Evolutionary conservation across 1,139 yeast genomes (phyloP), one percentile per base, ranked within the genome.

Genomic region (Debaryomyces sp.): DNA sequence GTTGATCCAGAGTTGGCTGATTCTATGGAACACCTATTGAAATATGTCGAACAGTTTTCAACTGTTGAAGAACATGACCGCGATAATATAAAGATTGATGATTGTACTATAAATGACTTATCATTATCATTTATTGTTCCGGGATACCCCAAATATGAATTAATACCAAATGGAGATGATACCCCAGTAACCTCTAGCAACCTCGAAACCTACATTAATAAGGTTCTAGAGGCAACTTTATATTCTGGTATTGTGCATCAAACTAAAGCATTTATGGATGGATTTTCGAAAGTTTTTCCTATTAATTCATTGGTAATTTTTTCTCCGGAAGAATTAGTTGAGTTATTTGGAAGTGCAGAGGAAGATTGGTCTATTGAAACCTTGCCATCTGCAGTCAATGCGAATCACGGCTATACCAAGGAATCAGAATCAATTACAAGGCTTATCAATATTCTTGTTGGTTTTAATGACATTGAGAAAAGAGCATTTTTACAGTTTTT

Each of bases 311-410:
- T 94, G 60, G 66, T 80, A 12, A 80, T 91, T 2, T 87, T 94
- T 56, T 78, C 89, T 1, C 83, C 96, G 0, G 78, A 73, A 18
- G 99, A 94, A 62, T 73, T 91, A 41, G 82, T 80, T 2, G 80
- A 79, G 39, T 64, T 94, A 45, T 84, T 89, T 58, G 78, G 78
- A 6, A 84, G 81, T 52, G 82, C 83, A 1, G 85, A 85, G 45
- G 98, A 91, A 60, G 98, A 94, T 61, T 94, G 99, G 98, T 81
- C 94, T 0, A 63, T 62, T 43, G 81, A 77, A 42, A 81, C 95
- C 0, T 70, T 94, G 41, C 60, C 73, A 8, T 74, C 81, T 2
- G 76, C 85, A 0, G 73, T 94, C 22, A 82, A 82, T 56, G 97
- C 98, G 0, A 96, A 92, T 59, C 99, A 94, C 66, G 99, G 99